phyloP scores from a whole-genome alignment of 371 early-diverging fungal genomes.

The Zopfochytrium polystomum region DNA sequence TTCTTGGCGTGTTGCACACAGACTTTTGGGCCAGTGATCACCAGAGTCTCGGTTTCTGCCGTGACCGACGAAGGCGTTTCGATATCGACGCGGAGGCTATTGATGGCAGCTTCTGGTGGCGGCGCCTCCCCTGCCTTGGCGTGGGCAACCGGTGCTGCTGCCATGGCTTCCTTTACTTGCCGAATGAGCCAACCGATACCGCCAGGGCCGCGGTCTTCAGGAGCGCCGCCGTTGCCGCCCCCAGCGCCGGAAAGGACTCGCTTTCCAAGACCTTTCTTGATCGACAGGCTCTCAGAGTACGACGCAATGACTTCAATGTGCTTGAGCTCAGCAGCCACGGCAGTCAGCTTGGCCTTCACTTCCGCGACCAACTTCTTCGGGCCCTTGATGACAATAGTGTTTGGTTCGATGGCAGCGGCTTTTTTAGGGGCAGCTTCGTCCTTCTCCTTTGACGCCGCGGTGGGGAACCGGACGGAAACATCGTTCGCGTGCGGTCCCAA shows the following conservation, averaged over 20 bases:
- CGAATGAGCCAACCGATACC: conserved; percentile 40
- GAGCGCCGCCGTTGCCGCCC: conserved; percentile 14
- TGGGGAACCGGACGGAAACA: conserved; percentile 71
- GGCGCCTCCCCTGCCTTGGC: conserved; percentile 4
- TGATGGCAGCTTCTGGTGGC: conserved; percentile 18
- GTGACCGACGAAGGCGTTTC: conserved; percentile 11
- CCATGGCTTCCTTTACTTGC: conserved; percentile 24
- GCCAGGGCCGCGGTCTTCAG: too few species aligned
- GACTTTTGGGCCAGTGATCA: conserved; percentile 45
- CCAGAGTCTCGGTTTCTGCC: conserved; percentile 37
- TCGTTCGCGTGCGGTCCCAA: conserved; percentile 65
- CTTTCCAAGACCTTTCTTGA: conserved; percentile 54
- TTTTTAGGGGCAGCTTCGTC: conserved; percentile 27
- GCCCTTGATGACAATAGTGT: conserved; percentile 77
- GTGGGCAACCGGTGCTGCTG: conserved; percentile 11
- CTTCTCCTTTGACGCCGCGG: conserved; percentile 43
- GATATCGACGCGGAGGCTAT: conserved; percentile 1
- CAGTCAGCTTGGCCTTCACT: conserved; percentile 61
- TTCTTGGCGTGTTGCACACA: conserved; percentile 38
- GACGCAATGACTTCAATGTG: conserved; percentile 67
- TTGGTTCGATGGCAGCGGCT: conserved; percentile 39
- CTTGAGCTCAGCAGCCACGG: conserved; percentile 64
- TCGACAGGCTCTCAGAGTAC: conserved; percentile 63
- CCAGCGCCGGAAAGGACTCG: conserved; percentile 29
- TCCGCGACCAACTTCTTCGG: conserved; percentile 71